A percentile compares a stretch with the other conserved stretches of the same genome.
phyloP scores from a whole-genome alignment of 176 grass and related monocot genomes.

The sorghum (Sorghum bicolor) region Sorghum_bicolor_NCBIv3 NC_012873.2:47836001-47836500 shows the following conservation, averaged over 20 bases:
- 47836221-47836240: background rate
- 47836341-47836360: background rate
- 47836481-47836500: conserved; percentile 79
- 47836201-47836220: background rate
- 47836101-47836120: background rate
- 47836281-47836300: background rate
- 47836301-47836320: background rate
- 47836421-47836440: conserved; percentile 33
- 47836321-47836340: background rate
- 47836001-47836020: conserved; percentile 7
- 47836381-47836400: conserved; percentile 1
- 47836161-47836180: background rate
- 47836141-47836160: conserved; percentile 1
- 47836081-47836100: background rate
- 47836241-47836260: background rate
- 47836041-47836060: background rate
- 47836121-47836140: background rate
- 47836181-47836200: background rate
- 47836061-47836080: background rate
- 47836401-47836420: background rate
- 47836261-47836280: background rate
- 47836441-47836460: conserved; percentile 72
- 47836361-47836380: background rate
- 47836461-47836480: conserved; percentile 75
- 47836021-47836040: background rate